Base-by-base conservation (phyloP, 1,284 basidiomycete genomes). In the Pseudozyma sp. region DNA sequence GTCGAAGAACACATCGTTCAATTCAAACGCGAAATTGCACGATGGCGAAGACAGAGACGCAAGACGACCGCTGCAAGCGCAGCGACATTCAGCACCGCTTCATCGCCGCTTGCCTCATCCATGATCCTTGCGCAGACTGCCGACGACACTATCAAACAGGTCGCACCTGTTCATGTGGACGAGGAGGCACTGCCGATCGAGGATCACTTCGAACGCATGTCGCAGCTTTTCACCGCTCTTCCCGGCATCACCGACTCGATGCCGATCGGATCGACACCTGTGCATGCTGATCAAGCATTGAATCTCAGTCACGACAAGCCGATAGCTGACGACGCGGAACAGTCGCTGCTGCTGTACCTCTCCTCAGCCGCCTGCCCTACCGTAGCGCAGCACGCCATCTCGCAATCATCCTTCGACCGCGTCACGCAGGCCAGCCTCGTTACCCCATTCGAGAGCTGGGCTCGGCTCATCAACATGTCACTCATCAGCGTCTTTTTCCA, bases 401-500 rank as follows among this genome's bases (percentile, higher is more conserved):
- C 54, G 5, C 54, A 49, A 6, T 43, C 29, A 14, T 61, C 71
- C 7, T 63, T 70, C 50, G 66, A 71, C 37, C 53, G 54, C 31
- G 43, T 63, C 14, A 68, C 67, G 4, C 61, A 67, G 47, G 11
- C 7, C 37, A 59, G 54, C 31, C 67, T 75, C 7, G 58, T 69
- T 10, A 55, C 71, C 6, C 71, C 71, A 1, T 71, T 78, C 48
- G 67, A 76, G 31, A 49, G 47, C 54, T 80, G 78, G 78, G 68
- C 77, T 13, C 59, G 67, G 1, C 62, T 77, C 33, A 72, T 80
- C 74, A 79, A 79, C 65, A 56, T 60, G 39, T 69, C 76, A 16
- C 77, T 80, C n/a, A 71, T 80, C 59, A 67, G 55, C 52, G 74
- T 78, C 56, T 80, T 79, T 54, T 80, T 79, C 55, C 70, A 63